Evolutionary conservation across 805 yeast species (phyloP).

Genomic region (Kluyveromyces aestuarii): DNA sequence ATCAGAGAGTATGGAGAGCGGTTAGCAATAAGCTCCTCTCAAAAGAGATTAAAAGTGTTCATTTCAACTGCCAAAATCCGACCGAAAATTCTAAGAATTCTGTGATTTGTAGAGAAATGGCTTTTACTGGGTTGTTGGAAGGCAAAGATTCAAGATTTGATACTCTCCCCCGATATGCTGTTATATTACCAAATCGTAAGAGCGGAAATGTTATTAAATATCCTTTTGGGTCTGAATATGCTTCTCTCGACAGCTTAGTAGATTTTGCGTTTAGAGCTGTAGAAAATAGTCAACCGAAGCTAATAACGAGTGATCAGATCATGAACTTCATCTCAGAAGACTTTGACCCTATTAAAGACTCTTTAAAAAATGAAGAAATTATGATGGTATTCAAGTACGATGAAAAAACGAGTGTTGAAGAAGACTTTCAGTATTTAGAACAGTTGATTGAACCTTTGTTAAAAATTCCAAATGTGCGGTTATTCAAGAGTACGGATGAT

Average conservation of each 20-base stretch:
- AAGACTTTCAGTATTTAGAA: slow-evolving; percentile 55
- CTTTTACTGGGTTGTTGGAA: slow-evolving; percentile 29
- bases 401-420: slow-evolving; percentile 36
- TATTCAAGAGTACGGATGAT: slow-evolving; percentile 45
- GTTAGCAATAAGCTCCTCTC: slow-evolving; percentile 40
- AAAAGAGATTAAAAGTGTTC: slow-evolving; percentile 37
- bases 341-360: slow-evolving; percentile 6
- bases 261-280: slow-evolving; percentile 41
- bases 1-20: slow-evolving; percentile 49
- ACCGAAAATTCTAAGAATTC: not conserved
- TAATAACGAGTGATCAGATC: slow-evolving; percentile 13
- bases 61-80: slow-evolving; percentile 45
- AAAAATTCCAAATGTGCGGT: slow-evolving; percentile 44
- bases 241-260: slow-evolving; percentile 12
- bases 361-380: slow-evolving; percentile 23
- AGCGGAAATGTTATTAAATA: slow-evolving; percentile 21
- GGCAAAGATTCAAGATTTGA: slow-evolving; percentile 7
- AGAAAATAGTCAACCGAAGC: slow-evolving; percentile 36
- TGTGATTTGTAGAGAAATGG: slow-evolving; percentile 43
- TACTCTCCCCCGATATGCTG: slow-evolving; percentile 34
- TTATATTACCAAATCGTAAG: slow-evolving; percentile 43
- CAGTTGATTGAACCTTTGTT: slow-evolving; percentile 53
- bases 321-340: slow-evolving; percentile 11
- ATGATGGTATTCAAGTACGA: slow-evolving; percentile 45
- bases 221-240: slow-evolving; percentile 5